Evolutionary conservation across 805 yeast species (phyloP), one percentile per base, ranked within the genome.

Genomic region (Priceomyces medius): DNA sequence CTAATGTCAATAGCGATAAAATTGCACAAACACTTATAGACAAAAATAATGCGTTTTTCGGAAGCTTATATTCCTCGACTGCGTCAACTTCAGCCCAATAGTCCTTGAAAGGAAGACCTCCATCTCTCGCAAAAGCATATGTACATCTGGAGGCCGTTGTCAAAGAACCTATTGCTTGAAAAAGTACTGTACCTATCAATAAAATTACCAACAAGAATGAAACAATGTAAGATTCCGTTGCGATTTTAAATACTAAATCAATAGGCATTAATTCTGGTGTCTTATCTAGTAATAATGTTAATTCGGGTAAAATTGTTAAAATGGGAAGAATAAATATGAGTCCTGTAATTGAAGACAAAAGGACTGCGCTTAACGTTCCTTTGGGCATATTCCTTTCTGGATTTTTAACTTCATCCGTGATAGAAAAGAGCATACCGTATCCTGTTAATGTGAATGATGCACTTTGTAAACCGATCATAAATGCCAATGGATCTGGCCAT

Each of bases 121-220:
- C 86, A 58, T 87, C 95, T 64, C 95, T 76, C 39, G 91, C 88
- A 64, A 87, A 81, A 19, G 88, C 84, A 57, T 78, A 86, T 0
- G 88, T 85, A n/a, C 83, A 76, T 72, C 95, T 76, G 2, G 93
- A 85, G 2, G 89, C 85, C 0, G 95, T 83, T 1, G 93, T 86
- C 26, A 85, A 70, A 1, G 91, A 77, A 3, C 95, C 90, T 37
- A 87, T 80, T 2, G 89, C 84, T 26, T 88, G 88, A 59, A 86
- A 86, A 7, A 84, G 54, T 19, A 82, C 77, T 14, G 88, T 84
- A 0, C 87, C 93, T 35, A 80, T 68, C 43, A 84, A 74, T 57
- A 85, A 65, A 4, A 85, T 61, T 9, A 80, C 85, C 43, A 86
- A 69, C 38, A 86, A 76, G 46, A 85, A 74, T 1, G 93, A 85